phyloP scores from a whole-genome alignment of 169 alveolate genomes.

The Plasmodium reichenowi region DNA sequence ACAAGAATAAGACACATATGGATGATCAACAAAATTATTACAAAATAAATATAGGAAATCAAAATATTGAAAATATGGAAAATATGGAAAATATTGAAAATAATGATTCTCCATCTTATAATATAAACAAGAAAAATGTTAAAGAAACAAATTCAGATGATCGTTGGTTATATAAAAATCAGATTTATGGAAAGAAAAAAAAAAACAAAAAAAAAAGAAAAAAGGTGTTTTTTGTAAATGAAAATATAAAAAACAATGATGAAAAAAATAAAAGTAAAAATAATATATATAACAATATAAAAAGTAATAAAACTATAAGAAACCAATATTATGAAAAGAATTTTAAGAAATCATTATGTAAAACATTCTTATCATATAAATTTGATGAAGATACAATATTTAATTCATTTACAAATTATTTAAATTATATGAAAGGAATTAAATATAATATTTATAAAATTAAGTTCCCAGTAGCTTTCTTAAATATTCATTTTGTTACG shows the following conservation, averaged over 20 bases:
- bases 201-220: background rate
- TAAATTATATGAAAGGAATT: slow-evolving; percentile 68
- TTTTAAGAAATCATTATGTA: slow-evolving; percentile 1
- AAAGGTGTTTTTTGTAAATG: background rate
- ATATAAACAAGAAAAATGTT: no score
- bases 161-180: no score
- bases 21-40: no score
- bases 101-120: no score
- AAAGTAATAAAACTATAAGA: background rate
- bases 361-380: slow-evolving; percentile 13
- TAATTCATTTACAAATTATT: slow-evolving; percentile 57
- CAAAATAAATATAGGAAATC: no score
- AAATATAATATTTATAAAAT: slow-evolving; percentile 71
- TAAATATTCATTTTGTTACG: slow-evolving; percentile 53
- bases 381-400: slow-evolving; percentile 9
- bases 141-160: no score
- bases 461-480: slow-evolving; percentile 37
- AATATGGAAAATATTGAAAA: no score
- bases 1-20: no score
- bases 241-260: background rate
- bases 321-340: slow-evolving; percentile 9
- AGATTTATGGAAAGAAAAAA: background rate
- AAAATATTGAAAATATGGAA: no score
- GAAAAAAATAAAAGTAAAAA: background rate
- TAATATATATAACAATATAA: background rate